Percentiles rank a stretch among this genome's conserved stretches.
phyloP scores from a whole-genome alignment of 2,329 filamentous ascomycete species.

The Eutypella sp. region DNA sequence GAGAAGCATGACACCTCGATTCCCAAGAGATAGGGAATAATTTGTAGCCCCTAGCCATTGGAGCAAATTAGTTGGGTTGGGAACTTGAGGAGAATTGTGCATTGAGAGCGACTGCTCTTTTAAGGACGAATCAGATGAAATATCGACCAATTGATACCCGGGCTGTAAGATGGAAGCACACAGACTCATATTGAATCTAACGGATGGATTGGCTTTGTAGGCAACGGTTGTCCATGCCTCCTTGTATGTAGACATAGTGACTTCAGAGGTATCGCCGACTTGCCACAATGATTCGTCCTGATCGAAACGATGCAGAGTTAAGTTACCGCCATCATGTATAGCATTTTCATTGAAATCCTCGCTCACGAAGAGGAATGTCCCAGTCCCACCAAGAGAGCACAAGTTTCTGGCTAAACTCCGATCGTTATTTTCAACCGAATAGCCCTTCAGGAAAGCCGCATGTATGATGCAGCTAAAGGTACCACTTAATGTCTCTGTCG shows the following conservation, averaged over 20 bases:
- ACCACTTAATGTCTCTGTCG: not conserved
- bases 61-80: constrained; percentile 1
- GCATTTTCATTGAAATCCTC: not conserved
- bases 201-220: not conserved
- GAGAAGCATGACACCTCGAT: constrained; percentile 1
- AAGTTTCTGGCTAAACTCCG: no score
- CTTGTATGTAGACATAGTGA: not conserved
- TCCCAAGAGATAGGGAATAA: not conserved
- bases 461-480: not conserved
- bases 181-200: not conserved
- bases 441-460: not conserved
- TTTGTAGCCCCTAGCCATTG: constrained; percentile 1
- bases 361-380: not conserved
- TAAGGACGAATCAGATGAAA: constrained; percentile 1
- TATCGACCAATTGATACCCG: not conserved
- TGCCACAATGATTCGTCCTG: not conserved
- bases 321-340: no score
- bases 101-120: not conserved
- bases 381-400: constrained; percentile 1
- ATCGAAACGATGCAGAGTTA: no score
- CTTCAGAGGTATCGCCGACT: not conserved
- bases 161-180: constrained; percentile 3
- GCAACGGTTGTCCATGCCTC: constrained; percentile 1
- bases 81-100: not conserved
- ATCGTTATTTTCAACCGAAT: no score